A percentile compares a stretch with the other conserved stretches of the same genome.
phyloP scores from a whole-genome alignment of 352 stramenopile species.

The Phytopythium sindhum region DNA sequence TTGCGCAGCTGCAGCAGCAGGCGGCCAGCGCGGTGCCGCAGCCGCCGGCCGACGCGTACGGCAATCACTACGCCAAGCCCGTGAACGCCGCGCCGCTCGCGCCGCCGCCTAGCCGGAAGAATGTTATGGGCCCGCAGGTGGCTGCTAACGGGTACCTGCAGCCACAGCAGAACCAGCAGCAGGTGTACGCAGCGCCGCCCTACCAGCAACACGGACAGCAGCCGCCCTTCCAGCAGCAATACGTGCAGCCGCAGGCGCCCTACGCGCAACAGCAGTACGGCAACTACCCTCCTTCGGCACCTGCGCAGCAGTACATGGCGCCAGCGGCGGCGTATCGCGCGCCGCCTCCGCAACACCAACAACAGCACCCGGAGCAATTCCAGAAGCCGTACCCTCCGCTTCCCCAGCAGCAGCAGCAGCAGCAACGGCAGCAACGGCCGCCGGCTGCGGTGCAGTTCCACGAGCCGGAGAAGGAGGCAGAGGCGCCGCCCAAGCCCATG shows the following conservation, averaged over 20 bases:
- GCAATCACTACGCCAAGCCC: slow-evolving; percentile 37
- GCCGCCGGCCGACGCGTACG: slow-evolving; percentile 19
- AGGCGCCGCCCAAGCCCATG: slow-evolving; percentile 15
- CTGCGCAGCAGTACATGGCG: slow-evolving; percentile 9
- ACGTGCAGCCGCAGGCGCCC: slow-evolving; percentile 11
- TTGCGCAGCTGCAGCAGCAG: slow-evolving; percentile 34
- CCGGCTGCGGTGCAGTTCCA: slow-evolving; percentile 1
- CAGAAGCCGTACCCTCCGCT: slow-evolving; percentile 23
- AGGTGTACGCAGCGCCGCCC: slow-evolving; percentile 8
- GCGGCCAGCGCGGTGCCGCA: slow-evolving; percentile 6
- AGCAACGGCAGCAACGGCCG: slow-evolving; percentile 12
- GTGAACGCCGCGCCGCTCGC: slow-evolving; percentile 19
- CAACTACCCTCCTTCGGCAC: slow-evolving; percentile 9
- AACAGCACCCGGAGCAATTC: slow-evolving; percentile 13
- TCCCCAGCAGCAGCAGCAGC: slow-evolving; percentile 12
- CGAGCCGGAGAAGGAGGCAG: slow-evolving; percentile 13
- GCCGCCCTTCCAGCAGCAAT: slow-evolving; percentile 9
- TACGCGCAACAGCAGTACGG: slow-evolving; percentile 24
- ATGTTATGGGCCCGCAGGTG: slow-evolving; percentile 31
- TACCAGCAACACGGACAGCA: slow-evolving; percentile 2
- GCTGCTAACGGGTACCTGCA: slow-evolving; percentile 36
- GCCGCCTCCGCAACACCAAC: not conserved
- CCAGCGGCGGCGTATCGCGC: not conserved
- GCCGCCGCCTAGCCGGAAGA: slow-evolving; percentile 21
- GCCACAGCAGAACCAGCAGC: slow-evolving; percentile 10